These are phyloP conservation scores for Solanum infundibuliforme DNA, from an alignment of 257 asterid genomes.

Conservation along the genomic window DNA sequence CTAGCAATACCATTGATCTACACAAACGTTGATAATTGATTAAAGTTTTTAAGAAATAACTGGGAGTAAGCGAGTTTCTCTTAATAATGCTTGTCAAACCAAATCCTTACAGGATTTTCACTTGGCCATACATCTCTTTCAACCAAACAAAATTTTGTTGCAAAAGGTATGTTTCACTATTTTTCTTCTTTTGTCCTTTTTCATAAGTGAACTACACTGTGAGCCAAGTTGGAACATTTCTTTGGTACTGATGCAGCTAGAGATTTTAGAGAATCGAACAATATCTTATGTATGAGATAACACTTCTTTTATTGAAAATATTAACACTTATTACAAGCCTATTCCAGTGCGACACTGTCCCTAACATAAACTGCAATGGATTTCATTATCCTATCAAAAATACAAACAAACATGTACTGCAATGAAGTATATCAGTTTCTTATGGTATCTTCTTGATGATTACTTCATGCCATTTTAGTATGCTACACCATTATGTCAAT, in stretches of 20 bases:
- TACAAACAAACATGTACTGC: background rate
- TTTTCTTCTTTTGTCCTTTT: slow-evolving; percentile 8
- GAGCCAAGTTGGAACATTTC: slow-evolving; percentile 6
- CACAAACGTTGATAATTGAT: background rate
- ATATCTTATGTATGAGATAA: background rate
- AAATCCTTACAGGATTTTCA: slow-evolving; percentile 67
- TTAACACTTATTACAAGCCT: background rate
- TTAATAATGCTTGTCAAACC: background rate
- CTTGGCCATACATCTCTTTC: slow-evolving; percentile 78
- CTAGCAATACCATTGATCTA: background rate
- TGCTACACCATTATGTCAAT: background rate
- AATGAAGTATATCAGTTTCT: background rate
- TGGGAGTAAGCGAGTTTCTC: slow-evolving; percentile 9
- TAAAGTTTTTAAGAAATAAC: background rate
- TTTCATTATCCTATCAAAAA: background rate
- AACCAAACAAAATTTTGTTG: slow-evolving; percentile 71
- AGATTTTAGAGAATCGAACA: background rate
- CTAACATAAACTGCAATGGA: background rate
- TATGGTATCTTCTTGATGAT: background rate
- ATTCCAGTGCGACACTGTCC: background rate
- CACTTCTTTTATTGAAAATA: background rate
- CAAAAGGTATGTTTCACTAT: slow-evolving; percentile 60
- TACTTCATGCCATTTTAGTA: background rate
- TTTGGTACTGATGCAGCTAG: background rate
- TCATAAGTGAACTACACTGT: slow-evolving; percentile 1